Conservation (phyloP, 1,139 yeast species). For the Starmera stellimalicola region DNA sequence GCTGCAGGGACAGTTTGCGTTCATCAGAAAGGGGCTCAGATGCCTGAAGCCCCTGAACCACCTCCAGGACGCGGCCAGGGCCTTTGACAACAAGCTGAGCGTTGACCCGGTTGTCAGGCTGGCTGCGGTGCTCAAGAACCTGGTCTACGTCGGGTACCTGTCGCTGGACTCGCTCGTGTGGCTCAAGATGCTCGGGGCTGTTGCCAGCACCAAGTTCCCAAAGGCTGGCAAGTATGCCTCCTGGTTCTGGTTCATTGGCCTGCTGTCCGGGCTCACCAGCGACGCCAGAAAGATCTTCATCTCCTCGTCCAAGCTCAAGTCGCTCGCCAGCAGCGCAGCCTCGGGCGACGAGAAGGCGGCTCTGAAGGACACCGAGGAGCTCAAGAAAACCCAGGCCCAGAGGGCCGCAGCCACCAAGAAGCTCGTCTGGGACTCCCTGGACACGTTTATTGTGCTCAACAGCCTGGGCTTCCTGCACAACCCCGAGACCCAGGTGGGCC, state of each 20-base stretch:
- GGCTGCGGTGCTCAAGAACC: conserved; percentile 55
- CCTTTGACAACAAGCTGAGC: conserved; percentile 62
- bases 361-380: conserved; percentile 7
- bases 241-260: conserved; percentile 73
- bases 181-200: conserved; percentile 40
- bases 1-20: conserved; percentile 50
- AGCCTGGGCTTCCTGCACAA: conserved; percentile 50
- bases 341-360: conserved; percentile 17
- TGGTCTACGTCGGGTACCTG: conserved; percentile 69
- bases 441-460: conserved; percentile 67
- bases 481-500: conserved; percentile 77
- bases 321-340: conserved; percentile 22
- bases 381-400: conserved; percentile 24
- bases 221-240: conserved; percentile 34
- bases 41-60: conserved; percentile 77
- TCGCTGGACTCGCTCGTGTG: conserved; percentile 65
- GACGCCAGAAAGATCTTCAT: conserved; percentile 39
- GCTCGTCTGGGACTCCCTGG: conserved; percentile 72
- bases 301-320: conserved; percentile 22
- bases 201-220: conserved; percentile 25
- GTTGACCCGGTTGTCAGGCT: conserved; percentile 48
- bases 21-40: conserved; percentile 78
- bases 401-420: conserved; percentile 45
- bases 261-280: conserved; percentile 52
- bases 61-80: conserved; percentile 57